These are phyloP conservation scores for Cordyceps pruinosa DNA, from an alignment of 2,329 filamentous ascomycete species.

Conservation along the genomic window DNA sequence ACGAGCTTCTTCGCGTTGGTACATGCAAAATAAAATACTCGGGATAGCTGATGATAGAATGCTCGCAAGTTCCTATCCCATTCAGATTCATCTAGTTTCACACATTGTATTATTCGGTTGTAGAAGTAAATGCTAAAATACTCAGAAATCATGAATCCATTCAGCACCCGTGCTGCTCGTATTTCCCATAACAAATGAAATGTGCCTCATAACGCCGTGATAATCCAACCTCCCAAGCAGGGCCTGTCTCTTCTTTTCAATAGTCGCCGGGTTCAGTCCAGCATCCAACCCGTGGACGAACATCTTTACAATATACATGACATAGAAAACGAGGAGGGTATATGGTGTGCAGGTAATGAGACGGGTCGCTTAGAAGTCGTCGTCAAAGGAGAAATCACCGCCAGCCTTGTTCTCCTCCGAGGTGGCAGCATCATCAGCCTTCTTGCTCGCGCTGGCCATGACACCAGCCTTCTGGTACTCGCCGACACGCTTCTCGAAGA, in stretches of 20 bases:
- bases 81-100: too few species aligned
- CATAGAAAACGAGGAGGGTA: slow-evolving; percentile 13
- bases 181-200: slow-evolving; percentile 6
- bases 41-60: too few species aligned
- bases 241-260: slow-evolving; percentile 3
- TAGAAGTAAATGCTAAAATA: slow-evolving; percentile 13
- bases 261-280: slow-evolving; percentile 2
- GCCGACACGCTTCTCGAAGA: slow-evolving; percentile 99
- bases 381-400: slow-evolving; percentile 87
- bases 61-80: too few species aligned
- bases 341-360: slow-evolving; percentile 14
- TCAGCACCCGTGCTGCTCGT: neutral
- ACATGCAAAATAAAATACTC: too few species aligned
- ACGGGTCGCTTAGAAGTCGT: slow-evolving; percentile 71
- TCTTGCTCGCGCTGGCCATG: slow-evolving; percentile 86
- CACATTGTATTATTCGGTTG: neutral
- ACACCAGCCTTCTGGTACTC: slow-evolving; percentile 99
- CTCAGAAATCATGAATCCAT: slow-evolving; percentile 14
- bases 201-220: slow-evolving; percentile 5
- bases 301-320: slow-evolving; percentile 12
- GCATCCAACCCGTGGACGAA: slow-evolving; percentile 12
- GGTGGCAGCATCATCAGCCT: slow-evolving; percentile 38
- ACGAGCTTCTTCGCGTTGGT: too few species aligned
- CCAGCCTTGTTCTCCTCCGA: slow-evolving; percentile 50
- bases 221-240: slow-evolving; percentile 4